These are phyloP conservation scores for Chamaecyparis obtusa DNA, from an alignment of 75 land plant species.

Conservation along the genomic window DNA sequence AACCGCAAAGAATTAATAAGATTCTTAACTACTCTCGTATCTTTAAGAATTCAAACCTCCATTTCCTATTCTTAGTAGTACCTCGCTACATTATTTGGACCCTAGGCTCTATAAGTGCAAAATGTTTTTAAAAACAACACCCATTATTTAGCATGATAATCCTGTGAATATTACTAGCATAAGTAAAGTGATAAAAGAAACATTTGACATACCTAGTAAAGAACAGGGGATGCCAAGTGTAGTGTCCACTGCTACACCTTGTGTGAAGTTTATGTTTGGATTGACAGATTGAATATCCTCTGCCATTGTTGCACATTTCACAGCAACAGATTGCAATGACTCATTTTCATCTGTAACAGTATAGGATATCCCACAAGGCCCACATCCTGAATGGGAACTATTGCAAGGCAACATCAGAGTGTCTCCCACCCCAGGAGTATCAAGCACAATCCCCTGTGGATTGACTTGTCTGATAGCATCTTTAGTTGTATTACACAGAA, in stretches of 20 bases:
- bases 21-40: too few relatives aligned
- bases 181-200: background rate
- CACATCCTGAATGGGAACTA: background rate
- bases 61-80: too few relatives aligned
- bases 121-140: too few relatives aligned
- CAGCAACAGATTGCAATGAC: background rate
- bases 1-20: too few relatives aligned
- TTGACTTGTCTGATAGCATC: background rate
- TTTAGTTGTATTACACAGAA: background rate
- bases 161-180: too few relatives aligned
- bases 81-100: too few relatives aligned
- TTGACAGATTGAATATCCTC: background rate
- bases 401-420: background rate
- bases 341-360: background rate
- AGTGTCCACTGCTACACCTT: background rate
- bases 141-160: too few relatives aligned
- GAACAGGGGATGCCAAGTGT: background rate
- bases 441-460: background rate
- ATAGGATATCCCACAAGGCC: background rate
- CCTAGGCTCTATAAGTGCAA: too few relatives aligned
- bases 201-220: background rate
- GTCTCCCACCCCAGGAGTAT: background rate
- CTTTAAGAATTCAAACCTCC: background rate
- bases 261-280: background rate
- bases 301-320: constrained; percentile 4